phyloP scores from a whole-genome alignment of 306 rosid genomes.

The Malus domestica region DNA sequence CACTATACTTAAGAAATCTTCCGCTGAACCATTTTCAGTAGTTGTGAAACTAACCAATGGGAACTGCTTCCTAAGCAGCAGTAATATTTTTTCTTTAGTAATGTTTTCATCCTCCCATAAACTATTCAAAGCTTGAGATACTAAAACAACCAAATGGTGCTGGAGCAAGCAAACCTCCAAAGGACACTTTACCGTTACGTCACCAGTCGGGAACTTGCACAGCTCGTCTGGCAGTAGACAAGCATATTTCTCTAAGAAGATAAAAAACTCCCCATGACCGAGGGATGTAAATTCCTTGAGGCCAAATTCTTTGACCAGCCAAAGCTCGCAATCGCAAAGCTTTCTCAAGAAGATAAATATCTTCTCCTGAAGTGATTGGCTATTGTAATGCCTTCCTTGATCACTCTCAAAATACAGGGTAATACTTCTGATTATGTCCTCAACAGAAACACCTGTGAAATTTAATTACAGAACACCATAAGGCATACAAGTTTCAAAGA shows the following conservation, averaged over 20 bases:
- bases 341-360: slow-evolving; percentile 42
- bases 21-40: slow-evolving; percentile 40
- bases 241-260: slow-evolving; percentile 49
- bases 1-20: slow-evolving; percentile 43
- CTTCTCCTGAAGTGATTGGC: slow-evolving; percentile 26
- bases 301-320: slow-evolving; percentile 67
- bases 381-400: slow-evolving; percentile 21
- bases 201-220: slow-evolving; percentile 34
- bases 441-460: slow-evolving; percentile 51
- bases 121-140: slow-evolving; percentile 65
- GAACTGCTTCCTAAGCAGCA: slow-evolving; percentile 66
- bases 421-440: slow-evolving; percentile 54
- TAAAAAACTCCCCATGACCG: slow-evolving; percentile 70
- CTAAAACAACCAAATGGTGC: slow-evolving; percentile 50
- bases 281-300: slow-evolving; percentile 58
- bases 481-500: slow-evolving; percentile 10
- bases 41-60: slow-evolving; percentile 57
- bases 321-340: slow-evolving; percentile 58
- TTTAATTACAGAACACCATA: slow-evolving; percentile 7
- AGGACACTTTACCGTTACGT: slow-evolving; percentile 30
- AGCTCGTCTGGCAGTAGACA: slow-evolving; percentile 54
- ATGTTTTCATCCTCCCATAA: slow-evolving; percentile 49
- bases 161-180: slow-evolving; percentile 58
- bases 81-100: slow-evolving; percentile 45
- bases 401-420: slow-evolving; percentile 44